These are phyloP conservation scores for Candolleomyces aberdarensis DNA, from an alignment of 768 basidiomycete species.

Conservation along the genomic window DNA sequence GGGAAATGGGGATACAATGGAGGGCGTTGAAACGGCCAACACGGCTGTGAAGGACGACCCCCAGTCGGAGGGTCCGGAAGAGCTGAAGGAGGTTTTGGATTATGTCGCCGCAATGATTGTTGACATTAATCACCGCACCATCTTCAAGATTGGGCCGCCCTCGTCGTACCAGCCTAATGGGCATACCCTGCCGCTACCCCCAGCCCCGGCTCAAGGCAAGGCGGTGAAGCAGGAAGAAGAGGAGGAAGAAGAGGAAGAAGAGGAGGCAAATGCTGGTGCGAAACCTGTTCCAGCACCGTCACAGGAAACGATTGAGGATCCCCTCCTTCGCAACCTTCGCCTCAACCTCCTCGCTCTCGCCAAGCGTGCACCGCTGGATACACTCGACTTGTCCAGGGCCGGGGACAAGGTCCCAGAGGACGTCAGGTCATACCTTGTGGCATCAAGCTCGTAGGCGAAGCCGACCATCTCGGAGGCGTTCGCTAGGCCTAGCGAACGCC, in stretches of 20 bases:
- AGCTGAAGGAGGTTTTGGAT: conserved; percentile 54
- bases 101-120: conserved; percentile 54
- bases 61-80: conserved; percentile 42
- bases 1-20: conserved; percentile 12
- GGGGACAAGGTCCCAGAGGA: conserved; percentile 63
- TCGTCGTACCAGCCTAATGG: too few species aligned
- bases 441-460: too few species aligned
- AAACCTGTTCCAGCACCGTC: too few species aligned
- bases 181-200: too few species aligned
- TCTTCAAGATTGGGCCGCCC: neutral
- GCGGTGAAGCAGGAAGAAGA: neutral
- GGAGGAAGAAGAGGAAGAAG: neutral
- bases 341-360: conserved; percentile 75
- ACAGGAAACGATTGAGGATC: conserved; percentile 37
- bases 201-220: too few species aligned
- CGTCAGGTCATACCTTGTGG: conserved; percentile 44
- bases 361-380: conserved; percentile 73
- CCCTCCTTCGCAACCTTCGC: conserved; percentile 53
- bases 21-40: conserved; percentile 14
- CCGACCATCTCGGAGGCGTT: too few species aligned
- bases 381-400: conserved; percentile 55
- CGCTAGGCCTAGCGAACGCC: too few species aligned
- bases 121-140: conserved; percentile 33
- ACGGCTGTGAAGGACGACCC: conserved; percentile 18
- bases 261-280: neutral